These are phyloP conservation scores for Calycina herbarum DNA, from an alignment of 2,329 filamentous ascomycete species.

Conservation along the genomic window DNA sequence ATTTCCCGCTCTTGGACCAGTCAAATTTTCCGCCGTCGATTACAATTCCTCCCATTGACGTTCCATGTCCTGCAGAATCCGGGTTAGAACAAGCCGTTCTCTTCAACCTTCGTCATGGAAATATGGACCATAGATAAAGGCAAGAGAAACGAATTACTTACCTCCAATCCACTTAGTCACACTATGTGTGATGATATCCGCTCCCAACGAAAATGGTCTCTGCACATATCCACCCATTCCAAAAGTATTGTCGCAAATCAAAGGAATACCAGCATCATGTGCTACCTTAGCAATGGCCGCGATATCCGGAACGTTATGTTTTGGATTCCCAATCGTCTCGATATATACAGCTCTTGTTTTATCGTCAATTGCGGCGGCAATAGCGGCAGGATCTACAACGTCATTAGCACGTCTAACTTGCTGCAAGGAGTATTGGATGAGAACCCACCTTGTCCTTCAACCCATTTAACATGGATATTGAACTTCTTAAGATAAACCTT, in stretches of 20 bases:
- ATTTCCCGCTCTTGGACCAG: slow-evolving; percentile 66
- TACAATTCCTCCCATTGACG: slow-evolving; percentile 64
- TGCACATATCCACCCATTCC: slow-evolving; percentile 15
- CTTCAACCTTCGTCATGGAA: not conserved
- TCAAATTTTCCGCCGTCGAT: slow-evolving; percentile 68
- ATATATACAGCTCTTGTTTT: slow-evolving; percentile 68
- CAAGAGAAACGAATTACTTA: not conserved
- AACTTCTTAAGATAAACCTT: slow-evolving; percentile 64
- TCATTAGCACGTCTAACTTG: not conserved
- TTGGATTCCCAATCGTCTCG: slow-evolving; percentile 67
- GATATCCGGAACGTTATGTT: slow-evolving; percentile 68
- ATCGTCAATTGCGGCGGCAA: slow-evolving; percentile 62
- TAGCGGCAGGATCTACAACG: slow-evolving; percentile 49
- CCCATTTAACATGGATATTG: slow-evolving; percentile 65
- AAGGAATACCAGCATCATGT: slow-evolving; percentile 57
- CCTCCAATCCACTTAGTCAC: slow-evolving; percentile 69
- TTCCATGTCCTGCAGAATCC: slow-evolving; percentile 49
- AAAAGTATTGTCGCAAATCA: slow-evolving; percentile 41
- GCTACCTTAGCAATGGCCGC: slow-evolving; percentile 62
- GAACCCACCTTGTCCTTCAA: slow-evolving; percentile 50
- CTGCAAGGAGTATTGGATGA: not conserved
- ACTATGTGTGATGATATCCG: slow-evolving; percentile 66
- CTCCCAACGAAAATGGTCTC: slow-evolving; percentile 44
- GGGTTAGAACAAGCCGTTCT: not conserved
- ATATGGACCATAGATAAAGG: not conserved